phyloP scores from a whole-genome alignment of 805 yeast species.

The Saturnispora galanensis region DNA sequence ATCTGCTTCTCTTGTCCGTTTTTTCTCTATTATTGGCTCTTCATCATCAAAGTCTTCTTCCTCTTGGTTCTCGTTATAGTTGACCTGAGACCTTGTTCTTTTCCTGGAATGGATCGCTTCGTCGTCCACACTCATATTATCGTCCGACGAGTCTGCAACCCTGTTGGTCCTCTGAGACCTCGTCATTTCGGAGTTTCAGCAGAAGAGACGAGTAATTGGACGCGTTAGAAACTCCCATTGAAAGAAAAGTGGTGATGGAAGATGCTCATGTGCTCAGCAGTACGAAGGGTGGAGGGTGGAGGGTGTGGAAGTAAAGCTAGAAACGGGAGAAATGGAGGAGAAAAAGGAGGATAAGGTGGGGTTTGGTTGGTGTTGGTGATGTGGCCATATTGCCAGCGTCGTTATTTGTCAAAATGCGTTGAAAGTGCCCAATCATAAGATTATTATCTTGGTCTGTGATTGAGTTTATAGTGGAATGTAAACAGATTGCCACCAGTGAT shows the following conservation, averaged over 20 bases:
- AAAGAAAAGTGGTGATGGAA: not conserved
- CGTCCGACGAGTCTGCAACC: not conserved
- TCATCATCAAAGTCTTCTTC: not conserved
- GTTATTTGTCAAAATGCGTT: too few relatives aligned
- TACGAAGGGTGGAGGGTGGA: too few relatives aligned
- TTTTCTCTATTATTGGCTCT: not conserved
- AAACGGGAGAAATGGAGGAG: too few relatives aligned
- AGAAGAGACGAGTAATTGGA: not conserved
- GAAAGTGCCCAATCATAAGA: too few relatives aligned
- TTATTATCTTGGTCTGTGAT: too few relatives aligned
- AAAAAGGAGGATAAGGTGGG: too few relatives aligned
- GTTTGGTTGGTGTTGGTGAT: too few relatives aligned
- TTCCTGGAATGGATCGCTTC: not conserved
- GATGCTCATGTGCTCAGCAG: not conserved
- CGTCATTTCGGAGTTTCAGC: not conserved
- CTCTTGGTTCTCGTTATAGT: constrained; percentile 5
- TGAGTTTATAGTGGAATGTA: too few relatives aligned
- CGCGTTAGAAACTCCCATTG: not conserved
- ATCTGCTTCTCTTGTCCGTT: not conserved
- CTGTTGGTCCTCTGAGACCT: not conserved
- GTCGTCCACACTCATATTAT: not conserved
- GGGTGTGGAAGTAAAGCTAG: too few relatives aligned
- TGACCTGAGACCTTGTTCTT: not conserved
- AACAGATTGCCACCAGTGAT: too few relatives aligned
- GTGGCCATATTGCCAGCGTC: too few relatives aligned